Base-by-base conservation (phyloP, 257 asterid genomes). In the Lantana camara region DNA sequence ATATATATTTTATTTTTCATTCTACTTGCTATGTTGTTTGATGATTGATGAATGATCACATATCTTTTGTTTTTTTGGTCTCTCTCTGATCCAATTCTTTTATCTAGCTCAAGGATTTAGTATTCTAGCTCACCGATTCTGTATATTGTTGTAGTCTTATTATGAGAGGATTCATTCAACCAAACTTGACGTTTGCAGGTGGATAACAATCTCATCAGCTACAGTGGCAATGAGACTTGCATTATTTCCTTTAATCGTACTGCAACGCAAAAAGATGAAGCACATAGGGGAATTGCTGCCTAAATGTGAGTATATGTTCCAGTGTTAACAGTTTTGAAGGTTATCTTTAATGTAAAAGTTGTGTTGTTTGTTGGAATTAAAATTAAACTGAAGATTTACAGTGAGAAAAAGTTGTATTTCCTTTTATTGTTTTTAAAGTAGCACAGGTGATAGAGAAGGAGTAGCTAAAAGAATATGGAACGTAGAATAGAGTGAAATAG, bases 121-220 rank as follows among this genome's bases (percentile, higher is more conserved):
- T 13, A 15, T 13, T 62, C 38, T 55, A 37, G 29, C 42, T 38
- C 21, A 17, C 50, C 1, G 52, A n/a, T 35, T 34, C 60, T 61
- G 17, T 38, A 27, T 37, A 5, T 46, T 35, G 1, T 4, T 44
- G 21, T 44, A 44, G 50, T 44, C 21, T 4, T 15, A 30, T 64
- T 50, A 35, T 19, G 46, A 41, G 41, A 52, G n/a, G 60, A 45
- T 56, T 50, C 35, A 53, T 34, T 23, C 30, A 63, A 65, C 47
- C 66, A 44, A 50, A 50, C 30, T 60, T 63, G 29, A 44, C 63
- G 9, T 46, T 46, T 80, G 83, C 71, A 90, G 99, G 97, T 94
- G 99, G 99, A 23, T 86, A 55, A 71, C 83, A 57, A 90, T 94
- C 55, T 85, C 86, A 14, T 81, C 95, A 1, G 86, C 95, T 40